A percentile compares a stretch with the other conserved stretches of the same genome.
Evolutionary conservation across 2,329 filamentous ascomycete species (phyloP).

Genomic region (Paramyrothecium roridum): DNA sequence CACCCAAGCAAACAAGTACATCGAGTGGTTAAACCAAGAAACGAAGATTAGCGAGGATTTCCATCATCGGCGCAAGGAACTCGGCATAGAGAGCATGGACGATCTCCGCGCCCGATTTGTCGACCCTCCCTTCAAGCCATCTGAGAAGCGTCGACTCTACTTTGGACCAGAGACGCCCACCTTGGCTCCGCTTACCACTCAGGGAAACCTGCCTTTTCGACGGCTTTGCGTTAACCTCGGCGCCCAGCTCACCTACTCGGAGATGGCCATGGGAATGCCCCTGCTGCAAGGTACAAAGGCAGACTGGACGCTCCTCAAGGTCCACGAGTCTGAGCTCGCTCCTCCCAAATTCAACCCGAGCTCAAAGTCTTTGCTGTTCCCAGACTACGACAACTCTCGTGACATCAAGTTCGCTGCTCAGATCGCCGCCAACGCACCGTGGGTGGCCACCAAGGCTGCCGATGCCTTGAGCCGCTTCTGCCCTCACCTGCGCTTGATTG

Average conservation of each 20-base stretch:
- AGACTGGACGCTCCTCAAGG: conserved; percentile 94
- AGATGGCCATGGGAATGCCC: conserved; percentile 94
- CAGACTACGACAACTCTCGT: conserved; percentile 75
- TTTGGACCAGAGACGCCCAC: conserved; percentile 92
- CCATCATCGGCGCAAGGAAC: conserved; percentile 38
- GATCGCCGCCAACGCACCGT: conserved; percentile 88
- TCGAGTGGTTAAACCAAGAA: conserved; percentile 73
- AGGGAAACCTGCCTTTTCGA: conserved; percentile 93
- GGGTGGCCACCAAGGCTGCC: conserved; percentile 83
- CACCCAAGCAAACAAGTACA: conserved; percentile 71
- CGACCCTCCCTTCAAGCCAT: conserved; percentile 85
- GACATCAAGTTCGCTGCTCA: conserved; percentile 91
- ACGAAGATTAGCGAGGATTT: conserved; percentile 33
- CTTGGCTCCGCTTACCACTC: conserved; percentile 91
- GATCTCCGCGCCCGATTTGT: conserved; percentile 77
- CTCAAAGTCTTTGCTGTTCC: conserved; percentile 46
- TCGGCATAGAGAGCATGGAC: conserved; percentile 43
- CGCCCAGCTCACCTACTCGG: conserved; percentile 91
- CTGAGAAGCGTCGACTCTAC: conserved; percentile 91
- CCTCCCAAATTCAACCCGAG: conserved; percentile 65
- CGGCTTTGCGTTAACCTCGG: conserved; percentile 86
- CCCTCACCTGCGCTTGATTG: conserved; percentile 83
- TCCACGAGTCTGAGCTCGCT: conserved; percentile 76
- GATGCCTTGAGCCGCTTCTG: conserved; percentile 75
- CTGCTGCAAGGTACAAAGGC: conserved; percentile 84